These are phyloP conservation scores for Teratosphaeriaceae sp. DNA, from an alignment of 2,329 filamentous ascomycete genomes.

Conservation along the genomic window DNA sequence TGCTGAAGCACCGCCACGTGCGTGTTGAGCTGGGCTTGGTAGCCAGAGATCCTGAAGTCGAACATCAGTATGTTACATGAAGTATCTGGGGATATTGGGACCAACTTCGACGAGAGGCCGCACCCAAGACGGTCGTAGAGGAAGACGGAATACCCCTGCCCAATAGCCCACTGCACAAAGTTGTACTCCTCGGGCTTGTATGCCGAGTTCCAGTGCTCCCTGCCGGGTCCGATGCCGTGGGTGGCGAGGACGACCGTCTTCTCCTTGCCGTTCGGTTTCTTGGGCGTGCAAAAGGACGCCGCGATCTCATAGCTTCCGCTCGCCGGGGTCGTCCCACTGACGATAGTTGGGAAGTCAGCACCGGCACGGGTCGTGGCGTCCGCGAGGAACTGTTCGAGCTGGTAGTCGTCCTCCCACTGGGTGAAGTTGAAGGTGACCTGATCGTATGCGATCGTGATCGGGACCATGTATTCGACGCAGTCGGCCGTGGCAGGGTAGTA, in stretches of 20 bases:
- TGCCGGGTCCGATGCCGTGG: background rate
- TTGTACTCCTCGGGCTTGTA: slow-evolving; percentile 4
- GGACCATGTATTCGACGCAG: slow-evolving; percentile 2
- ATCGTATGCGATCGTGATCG: background rate
- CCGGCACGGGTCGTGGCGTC: background rate
- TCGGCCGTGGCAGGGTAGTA: background rate
- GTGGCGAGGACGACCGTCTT: slow-evolving; percentile 3
- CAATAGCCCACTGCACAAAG: slow-evolving; percentile 1
- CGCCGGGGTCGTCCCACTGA: background rate
- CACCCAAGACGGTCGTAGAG: background rate
- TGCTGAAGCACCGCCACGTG: background rate
- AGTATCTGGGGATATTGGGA: background rate
- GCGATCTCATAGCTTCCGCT: background rate
- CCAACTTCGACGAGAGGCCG: background rate
- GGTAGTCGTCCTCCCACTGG: slow-evolving; percentile 2
- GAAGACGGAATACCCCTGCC: background rate
- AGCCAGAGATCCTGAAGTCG: background rate
- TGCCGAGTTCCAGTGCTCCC: slow-evolving; percentile 3
- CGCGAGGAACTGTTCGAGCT: background rate
- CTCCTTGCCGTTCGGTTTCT: slow-evolving; percentile 2
- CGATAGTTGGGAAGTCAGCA: background rate
- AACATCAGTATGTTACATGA: too few relatives aligned
- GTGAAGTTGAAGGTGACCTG: background rate
- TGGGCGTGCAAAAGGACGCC: slow-evolving; percentile 2
- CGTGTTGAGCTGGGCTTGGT: background rate